A percentile compares a stretch with the other conserved stretches of the same genome.
Evolutionary conservation across 768 basidiomycete genomes (phyloP).

Genomic region (Naganishia randhawae): DNA sequence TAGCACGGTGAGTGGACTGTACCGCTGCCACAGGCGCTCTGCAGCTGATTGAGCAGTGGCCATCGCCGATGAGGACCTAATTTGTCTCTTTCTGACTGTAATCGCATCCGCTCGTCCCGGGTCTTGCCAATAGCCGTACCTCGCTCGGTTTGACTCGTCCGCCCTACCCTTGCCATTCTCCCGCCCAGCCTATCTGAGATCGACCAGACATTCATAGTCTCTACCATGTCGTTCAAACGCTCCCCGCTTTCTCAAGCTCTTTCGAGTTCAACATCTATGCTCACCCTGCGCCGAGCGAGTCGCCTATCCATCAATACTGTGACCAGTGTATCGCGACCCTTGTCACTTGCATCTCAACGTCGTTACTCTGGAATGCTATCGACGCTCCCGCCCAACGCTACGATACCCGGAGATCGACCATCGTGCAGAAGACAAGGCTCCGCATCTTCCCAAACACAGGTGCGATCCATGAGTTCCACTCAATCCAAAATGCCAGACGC

Average conservation of each 20-base stretch:
- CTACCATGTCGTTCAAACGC: neutral
- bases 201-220: neutral
- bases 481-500: conserved; percentile 17
- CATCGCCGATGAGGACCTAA: no score
- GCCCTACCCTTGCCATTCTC: neutral
- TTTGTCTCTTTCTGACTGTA: neutral
- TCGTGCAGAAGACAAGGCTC: neutral
- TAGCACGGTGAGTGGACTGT: neutral
- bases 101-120: neutral
- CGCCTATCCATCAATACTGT: neutral
- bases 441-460: conserved; percentile 8
- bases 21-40: no score
- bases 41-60: no score
- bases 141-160: neutral
- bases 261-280: conserved; percentile 9
- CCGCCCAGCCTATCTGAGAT: neutral
- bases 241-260: neutral
- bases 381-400: neutral
- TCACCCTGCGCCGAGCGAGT: neutral
- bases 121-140: neutral
- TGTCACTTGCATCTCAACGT: neutral
- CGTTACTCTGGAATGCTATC: conserved; percentile 1
- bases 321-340: neutral
- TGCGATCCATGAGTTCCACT: conserved; percentile 13
- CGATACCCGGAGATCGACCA: neutral